Conservation (phyloP, 345 rosid genomes). For the Punica granatum region DNA sequence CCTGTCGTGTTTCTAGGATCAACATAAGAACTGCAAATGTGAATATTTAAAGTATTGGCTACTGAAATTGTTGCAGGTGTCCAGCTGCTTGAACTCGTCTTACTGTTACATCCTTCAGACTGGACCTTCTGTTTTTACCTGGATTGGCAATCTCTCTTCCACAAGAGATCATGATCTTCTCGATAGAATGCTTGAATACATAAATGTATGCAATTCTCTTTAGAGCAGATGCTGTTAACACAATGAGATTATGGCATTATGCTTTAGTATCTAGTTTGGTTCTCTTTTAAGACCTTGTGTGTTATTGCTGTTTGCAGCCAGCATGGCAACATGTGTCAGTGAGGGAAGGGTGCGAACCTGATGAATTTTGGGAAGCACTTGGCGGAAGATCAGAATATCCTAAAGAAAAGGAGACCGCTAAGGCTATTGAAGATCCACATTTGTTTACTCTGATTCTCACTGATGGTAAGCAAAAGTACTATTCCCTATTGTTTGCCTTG, state of each 20-base stretch:
- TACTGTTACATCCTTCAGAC: slow-evolving; percentile 66
- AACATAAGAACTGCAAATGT: not conserved
- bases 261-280: not conserved
- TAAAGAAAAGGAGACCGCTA: slow-evolving; percentile 42
- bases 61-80: slow-evolving; percentile 36
- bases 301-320: slow-evolving; percentile 36
- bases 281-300: not conserved
- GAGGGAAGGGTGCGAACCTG: slow-evolving; percentile 83
- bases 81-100: slow-evolving; percentile 69
- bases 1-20: not conserved
- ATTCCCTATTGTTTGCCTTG: slow-evolving; percentile 20
- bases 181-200: slow-evolving; percentile 63
- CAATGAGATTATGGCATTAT: not conserved
- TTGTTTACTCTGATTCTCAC: slow-evolving; percentile 33
- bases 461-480: slow-evolving; percentile 41
- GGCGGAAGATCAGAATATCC: slow-evolving; percentile 80
- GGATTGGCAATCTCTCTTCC: slow-evolving; percentile 76
- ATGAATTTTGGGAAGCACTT: slow-evolving; percentile 65
- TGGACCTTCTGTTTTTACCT: slow-evolving; percentile 50
- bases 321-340: slow-evolving; percentile 58
- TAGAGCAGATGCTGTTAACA: not conserved
- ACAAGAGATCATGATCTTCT: slow-evolving; percentile 56
- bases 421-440: slow-evolving; percentile 56
- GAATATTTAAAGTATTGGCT: not conserved
- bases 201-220: slow-evolving; percentile 45